Evolutionary conservation across 331 rosid genomes (phyloP).

Genomic region (Spiraea crenata): DNA sequence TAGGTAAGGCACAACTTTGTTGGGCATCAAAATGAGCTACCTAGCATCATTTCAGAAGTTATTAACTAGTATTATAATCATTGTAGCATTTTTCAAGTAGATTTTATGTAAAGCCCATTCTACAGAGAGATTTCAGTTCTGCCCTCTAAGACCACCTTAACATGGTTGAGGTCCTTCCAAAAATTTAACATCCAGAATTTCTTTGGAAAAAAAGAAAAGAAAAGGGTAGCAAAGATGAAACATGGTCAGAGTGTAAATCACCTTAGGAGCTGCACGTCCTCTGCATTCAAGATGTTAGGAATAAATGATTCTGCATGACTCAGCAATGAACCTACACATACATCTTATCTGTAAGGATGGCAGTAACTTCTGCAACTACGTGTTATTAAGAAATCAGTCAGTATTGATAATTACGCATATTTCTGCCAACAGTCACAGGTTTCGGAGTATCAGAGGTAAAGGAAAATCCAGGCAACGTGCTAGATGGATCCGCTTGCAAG

Average conservation of each 20-base stretch:
- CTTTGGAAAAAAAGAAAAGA: neutral
- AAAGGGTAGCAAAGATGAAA: neutral
- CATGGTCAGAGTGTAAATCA: conserved; percentile 28
- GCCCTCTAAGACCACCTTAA: neutral
- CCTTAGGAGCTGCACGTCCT: conserved; percentile 93
- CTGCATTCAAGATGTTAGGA: conserved; percentile 73
- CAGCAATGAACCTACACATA: conserved; percentile 78
- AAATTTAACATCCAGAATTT: neutral
- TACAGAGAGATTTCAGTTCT: neutral
- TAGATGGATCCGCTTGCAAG: conserved; percentile 65
- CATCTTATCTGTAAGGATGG: conserved; percentile 35
- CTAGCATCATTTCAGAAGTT: neutral
- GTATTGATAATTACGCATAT: conserved; percentile 60
- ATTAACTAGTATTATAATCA: neutral
- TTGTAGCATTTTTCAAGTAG: neutral
- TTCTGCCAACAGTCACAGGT: conserved; percentile 64
- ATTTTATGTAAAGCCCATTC: neutral
- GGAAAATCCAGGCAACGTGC: conserved; percentile 62
- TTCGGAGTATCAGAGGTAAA: conserved; percentile 54
- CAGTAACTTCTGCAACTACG: conserved; percentile 15
- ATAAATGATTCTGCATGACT: conserved; percentile 91
- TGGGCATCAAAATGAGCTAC: neutral
- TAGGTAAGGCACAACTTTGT: neutral
- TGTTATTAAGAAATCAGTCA: conserved; percentile 16
- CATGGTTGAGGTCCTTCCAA: neutral